Evolutionary conservation across 2,329 filamentous ascomycete species (phyloP), one percentile per base, ranked within the genome.

Genomic region (Fusarium setosum): DNA sequence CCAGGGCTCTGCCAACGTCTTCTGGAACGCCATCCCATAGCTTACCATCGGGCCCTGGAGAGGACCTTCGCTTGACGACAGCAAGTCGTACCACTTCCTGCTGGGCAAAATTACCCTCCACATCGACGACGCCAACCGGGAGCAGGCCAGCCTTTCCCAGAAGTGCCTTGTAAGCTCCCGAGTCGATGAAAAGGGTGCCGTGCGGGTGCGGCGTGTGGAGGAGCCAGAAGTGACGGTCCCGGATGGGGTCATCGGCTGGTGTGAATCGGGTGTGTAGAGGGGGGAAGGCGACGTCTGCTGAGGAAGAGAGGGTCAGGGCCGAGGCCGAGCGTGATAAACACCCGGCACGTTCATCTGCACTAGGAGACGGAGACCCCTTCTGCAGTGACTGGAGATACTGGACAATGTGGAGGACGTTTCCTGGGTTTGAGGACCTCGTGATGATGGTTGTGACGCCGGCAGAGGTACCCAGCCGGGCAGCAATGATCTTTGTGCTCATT

Each of bases 401-500:
- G 57, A 97, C 92, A 66, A 99, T 97, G 69, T 90, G 90, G 67
- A 90, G 83, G 59, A 99, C 94, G 75, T 98, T 98, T 21, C 93
- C 94, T 0, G 96, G 96, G 64, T 92, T 94, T n/a, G 92, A 96
- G 57, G 93, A 97, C 67, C 92, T 90, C 9, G 96, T 97, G 74
- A 99, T 98, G 74, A 99, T 88, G 4, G 96, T 98, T 2, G 94
- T 98, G 32, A 98, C 95, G 42, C 96, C 96, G 12, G 94, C 96
- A 32, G 94, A 96, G 7, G 94, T 97, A 31, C 95, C 96, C 35
- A 99, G 86, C 53, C 92, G 89, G 23, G 96, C 96, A 52, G 96
- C 96, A 23, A 96, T 90, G 70, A 99, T 97, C 81, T 99, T 99
- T 59, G 96, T 99, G 65, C 91, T 90, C 96, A 99, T 99, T 41